phyloP scores from a whole-genome alignment of 139 green algal genomes.

The Tetradesmus lagerheimii region DNA sequence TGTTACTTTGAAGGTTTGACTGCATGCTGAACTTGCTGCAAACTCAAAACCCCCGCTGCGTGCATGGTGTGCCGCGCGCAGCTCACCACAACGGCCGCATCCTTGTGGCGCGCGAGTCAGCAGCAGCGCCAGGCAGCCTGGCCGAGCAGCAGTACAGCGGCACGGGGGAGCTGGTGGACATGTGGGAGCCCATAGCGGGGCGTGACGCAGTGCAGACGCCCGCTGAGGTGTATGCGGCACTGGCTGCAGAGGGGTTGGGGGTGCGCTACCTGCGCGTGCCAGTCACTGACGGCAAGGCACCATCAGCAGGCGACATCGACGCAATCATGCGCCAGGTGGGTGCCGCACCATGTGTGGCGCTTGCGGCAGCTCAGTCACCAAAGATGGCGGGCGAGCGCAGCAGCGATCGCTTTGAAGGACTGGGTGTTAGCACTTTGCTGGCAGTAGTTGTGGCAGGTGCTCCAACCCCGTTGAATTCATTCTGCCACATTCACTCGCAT shows the following conservation, averaged over 20 bases:
- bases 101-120: conserved; percentile 85
- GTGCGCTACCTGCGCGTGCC: conserved; percentile 79
- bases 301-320: conserved; percentile 52
- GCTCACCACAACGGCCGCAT: conserved; percentile 72
- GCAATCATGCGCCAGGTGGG: conserved; percentile 35
- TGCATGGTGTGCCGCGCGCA: conserved; percentile 7
- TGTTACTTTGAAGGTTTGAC: too few species aligned
- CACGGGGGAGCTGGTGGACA: conserved; percentile 49
- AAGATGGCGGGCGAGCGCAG: too few species aligned
- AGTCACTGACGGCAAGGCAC: conserved; percentile 88
- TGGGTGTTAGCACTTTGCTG: too few species aligned
- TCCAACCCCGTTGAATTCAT: too few species aligned
- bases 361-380: too few species aligned
- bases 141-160: neutral
- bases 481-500: too few species aligned
- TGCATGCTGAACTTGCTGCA: neutral
- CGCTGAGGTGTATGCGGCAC: conserved; percentile 66
- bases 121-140: conserved; percentile 2
- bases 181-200: conserved; percentile 74
- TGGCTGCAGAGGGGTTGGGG: conserved; percentile 61
- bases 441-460: too few species aligned
- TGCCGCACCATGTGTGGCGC: too few species aligned
- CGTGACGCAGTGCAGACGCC: conserved; percentile 79
- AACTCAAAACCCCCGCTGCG: too few species aligned
- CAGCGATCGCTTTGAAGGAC: too few species aligned